Evolutionary conservation across 305 asterid species (phyloP).

Genomic region (Fraxinus velutina): DNA sequence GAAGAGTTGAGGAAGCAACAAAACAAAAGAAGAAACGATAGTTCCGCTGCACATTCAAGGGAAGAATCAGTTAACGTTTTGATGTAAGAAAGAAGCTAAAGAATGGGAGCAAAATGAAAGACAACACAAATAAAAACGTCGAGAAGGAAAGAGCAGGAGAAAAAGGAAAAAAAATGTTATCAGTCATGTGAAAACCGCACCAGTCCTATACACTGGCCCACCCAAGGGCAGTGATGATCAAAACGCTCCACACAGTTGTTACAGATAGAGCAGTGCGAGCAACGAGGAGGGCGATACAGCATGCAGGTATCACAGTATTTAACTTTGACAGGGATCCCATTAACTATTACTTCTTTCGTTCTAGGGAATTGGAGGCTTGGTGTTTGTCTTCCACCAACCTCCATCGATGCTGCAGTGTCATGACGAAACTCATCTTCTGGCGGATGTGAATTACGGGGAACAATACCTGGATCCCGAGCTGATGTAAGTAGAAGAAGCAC

Average conservation of each 20-base stretch:
- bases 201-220: slow-evolving; percentile 98
- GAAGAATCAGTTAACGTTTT: slow-evolving; percentile 17
- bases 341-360: slow-evolving; percentile 89
- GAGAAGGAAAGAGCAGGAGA: slow-evolving; percentile 7
- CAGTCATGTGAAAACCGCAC: slow-evolving; percentile 38
- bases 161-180: not conserved
- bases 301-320: slow-evolving; percentile 98
- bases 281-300: slow-evolving; percentile 98
- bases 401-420: slow-evolving; percentile 61
- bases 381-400: slow-evolving; percentile 82
- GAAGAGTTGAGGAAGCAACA: slow-evolving; percentile 80
- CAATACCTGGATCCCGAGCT: slow-evolving; percentile 94
- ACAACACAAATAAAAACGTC: not conserved
- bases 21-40: slow-evolving; percentile 89
- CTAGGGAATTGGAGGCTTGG: slow-evolving; percentile 94
- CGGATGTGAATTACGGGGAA: slow-evolving; percentile 90
- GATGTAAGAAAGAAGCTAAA: slow-evolving; percentile 21
- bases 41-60: slow-evolving; percentile 67
- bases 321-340: slow-evolving; percentile 81
- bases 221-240: slow-evolving; percentile 99
- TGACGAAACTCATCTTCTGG: slow-evolving; percentile 84
- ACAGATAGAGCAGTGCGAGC: slow-evolving; percentile 98
- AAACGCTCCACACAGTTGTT: slow-evolving; percentile 97
- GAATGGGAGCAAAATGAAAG: slow-evolving; percentile 11
- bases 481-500: slow-evolving; percentile 72